Conservation (phyloP, 495 filamentous ascomycete species). For the Neurospora sp. region DNA sequence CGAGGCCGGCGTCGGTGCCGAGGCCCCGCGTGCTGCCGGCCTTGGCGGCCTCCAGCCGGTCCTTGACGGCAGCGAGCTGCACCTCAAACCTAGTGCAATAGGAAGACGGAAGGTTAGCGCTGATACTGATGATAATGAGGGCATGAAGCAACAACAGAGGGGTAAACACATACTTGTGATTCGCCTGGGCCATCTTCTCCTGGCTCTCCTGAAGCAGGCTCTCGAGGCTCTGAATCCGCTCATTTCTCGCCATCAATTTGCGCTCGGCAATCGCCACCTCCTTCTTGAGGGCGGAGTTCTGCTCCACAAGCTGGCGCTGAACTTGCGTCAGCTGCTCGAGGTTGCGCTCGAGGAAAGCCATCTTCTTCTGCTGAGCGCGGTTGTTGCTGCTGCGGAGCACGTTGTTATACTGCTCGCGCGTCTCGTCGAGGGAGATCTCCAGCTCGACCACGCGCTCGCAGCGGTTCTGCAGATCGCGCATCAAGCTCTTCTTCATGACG, state of each 20-base stretch:
- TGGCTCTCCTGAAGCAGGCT: conserved; percentile 89
- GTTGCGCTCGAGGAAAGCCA: conserved; percentile 97
- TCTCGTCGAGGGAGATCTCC: conserved; percentile 93
- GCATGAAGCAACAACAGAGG: background rate
- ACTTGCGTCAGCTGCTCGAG: conserved; percentile 95
- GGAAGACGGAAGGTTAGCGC: background rate
- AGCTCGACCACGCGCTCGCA: conserved; percentile 97
- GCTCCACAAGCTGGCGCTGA: conserved; percentile 93
- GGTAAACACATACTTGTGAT: conserved; percentile 66
- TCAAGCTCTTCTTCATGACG: conserved; percentile 98
- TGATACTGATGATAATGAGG: background rate
- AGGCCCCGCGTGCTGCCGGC: too few species aligned
- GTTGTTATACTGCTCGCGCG: conserved; percentile 96
- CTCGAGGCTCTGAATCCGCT: conserved; percentile 90
- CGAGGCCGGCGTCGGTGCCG: too few species aligned
- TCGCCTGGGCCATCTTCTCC: conserved; percentile 91
- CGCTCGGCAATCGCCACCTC: conserved; percentile 97
- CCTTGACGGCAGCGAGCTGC: conserved; percentile 93
- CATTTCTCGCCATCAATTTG: conserved; percentile 91
- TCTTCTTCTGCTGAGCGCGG: conserved; percentile 98
- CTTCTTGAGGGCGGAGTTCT: conserved; percentile 93
- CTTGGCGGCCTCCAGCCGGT: conserved; percentile 74
- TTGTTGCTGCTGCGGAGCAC: conserved; percentile 93
- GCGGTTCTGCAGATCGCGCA: conserved; percentile 96
- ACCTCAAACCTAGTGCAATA: conserved; percentile 68